Evolutionary conservation across 2,329 filamentous ascomycete species (phyloP).

Genomic region (Ambrosiella cleistominuta): DNA sequence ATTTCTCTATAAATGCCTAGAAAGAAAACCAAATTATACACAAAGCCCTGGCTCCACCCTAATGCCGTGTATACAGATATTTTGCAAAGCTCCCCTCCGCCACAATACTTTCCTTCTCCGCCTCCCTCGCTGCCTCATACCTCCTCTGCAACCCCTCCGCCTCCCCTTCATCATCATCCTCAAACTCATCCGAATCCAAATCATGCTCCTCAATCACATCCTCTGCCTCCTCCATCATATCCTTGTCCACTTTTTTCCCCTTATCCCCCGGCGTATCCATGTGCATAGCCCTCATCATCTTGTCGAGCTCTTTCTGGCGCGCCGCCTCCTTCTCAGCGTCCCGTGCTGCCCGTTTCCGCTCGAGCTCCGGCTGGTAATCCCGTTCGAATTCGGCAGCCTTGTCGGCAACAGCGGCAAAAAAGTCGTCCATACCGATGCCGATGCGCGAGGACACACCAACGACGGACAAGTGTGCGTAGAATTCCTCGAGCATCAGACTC

Average conservation of each 20-base stretch:
- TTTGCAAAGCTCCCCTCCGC: slow-evolving; percentile 46
- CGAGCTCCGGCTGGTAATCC: slow-evolving; percentile 85
- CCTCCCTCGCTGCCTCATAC: slow-evolving; percentile 58
- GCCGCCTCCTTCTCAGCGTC: slow-evolving; percentile 55
- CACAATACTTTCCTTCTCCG: slow-evolving; percentile 33
- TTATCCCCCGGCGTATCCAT: slow-evolving; percentile 20
- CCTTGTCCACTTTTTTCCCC: slow-evolving; percentile 16
- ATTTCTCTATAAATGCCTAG: neutral
- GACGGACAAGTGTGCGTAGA: slow-evolving; percentile 84
- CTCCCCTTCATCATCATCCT: slow-evolving; percentile 40
- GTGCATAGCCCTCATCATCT: slow-evolving; percentile 86
- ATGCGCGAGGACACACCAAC: slow-evolving; percentile 90
- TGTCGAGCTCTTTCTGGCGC: slow-evolving; percentile 67
- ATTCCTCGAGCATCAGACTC: slow-evolving; percentile 93
- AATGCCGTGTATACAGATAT: slow-evolving; percentile 32
- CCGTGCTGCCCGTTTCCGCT: slow-evolving; percentile 56
- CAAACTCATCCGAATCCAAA: slow-evolving; percentile 40
- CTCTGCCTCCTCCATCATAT: slow-evolving; percentile 27
- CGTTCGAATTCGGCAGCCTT: slow-evolving; percentile 77
- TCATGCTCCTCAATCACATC: slow-evolving; percentile 36
- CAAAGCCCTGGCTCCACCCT: slow-evolving; percentile 6
- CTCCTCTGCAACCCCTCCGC: slow-evolving; percentile 52
- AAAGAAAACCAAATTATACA: neutral
- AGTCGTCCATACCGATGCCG: slow-evolving; percentile 78
- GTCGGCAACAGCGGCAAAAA: slow-evolving; percentile 73